These are phyloP conservation scores for Helianthus annuus DNA, from an alignment of 129 eudicot genomes.

Conservation along the genomic window DNA sequence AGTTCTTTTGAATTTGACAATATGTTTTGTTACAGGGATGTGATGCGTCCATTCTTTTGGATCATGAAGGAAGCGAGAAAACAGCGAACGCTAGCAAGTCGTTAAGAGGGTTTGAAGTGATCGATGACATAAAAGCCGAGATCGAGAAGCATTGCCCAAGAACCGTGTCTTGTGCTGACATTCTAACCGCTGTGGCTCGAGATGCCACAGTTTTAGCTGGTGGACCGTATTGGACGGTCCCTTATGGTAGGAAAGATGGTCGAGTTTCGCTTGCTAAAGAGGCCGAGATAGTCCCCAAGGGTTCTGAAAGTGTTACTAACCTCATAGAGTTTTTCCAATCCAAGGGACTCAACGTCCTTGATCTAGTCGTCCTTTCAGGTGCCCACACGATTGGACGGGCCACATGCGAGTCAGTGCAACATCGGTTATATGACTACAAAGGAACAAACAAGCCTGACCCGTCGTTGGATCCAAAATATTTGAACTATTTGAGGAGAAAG, in stretches of 20 bases:
- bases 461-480: slow-evolving; percentile 53
- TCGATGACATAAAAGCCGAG: slow-evolving; percentile 70
- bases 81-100: slow-evolving; percentile 59
- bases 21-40: slow-evolving; percentile 59
- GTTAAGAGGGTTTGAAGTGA: slow-evolving; percentile 74
- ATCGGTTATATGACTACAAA: slow-evolving; percentile 61
- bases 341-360: slow-evolving; percentile 68
- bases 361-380: slow-evolving; percentile 86
- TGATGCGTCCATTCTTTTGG: slow-evolving; percentile 73
- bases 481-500: slow-evolving; percentile 77
- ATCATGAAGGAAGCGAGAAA: slow-evolving; percentile 75
- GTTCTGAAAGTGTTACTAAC: slow-evolving; percentile 64
- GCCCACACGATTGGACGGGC: slow-evolving; percentile 86
- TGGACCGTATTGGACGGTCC: slow-evolving; percentile 76
- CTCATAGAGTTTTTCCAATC: slow-evolving; percentile 83
- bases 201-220: slow-evolving; percentile 69
- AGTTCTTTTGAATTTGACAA: neutral
- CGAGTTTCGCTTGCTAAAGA: slow-evolving; percentile 60
- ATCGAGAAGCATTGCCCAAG: slow-evolving; percentile 73
- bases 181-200: slow-evolving; percentile 63
- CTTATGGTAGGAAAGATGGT: slow-evolving; percentile 85
- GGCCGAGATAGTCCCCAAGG: slow-evolving; percentile 62
- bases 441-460: slow-evolving; percentile 78
- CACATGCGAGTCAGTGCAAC: slow-evolving; percentile 64
- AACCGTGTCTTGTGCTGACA: slow-evolving; percentile 87